Evolutionary conservation across 192 early-diverging fungal genomes (phyloP).

Genomic region (Backusella mclennaniae): DNA sequence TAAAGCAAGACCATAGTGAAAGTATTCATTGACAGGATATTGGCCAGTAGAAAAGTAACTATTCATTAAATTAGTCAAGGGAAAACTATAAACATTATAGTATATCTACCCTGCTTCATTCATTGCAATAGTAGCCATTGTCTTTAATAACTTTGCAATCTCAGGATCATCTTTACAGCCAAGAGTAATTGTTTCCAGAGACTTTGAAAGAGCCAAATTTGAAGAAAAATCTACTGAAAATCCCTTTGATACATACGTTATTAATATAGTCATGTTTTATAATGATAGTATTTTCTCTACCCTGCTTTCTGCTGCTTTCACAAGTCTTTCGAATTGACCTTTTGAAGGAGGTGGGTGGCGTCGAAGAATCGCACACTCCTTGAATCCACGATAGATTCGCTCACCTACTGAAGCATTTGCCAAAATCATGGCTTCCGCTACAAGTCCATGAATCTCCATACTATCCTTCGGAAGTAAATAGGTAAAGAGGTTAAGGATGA

Average conservation of each 20-base stretch:
- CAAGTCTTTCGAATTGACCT: conserved; percentile 61
- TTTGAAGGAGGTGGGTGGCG: conserved; percentile 64
- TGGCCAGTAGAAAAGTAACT: conserved; percentile 68
- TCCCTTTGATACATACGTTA: conserved; percentile 34
- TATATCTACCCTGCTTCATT: conserved; percentile 55
- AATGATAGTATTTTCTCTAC: conserved; percentile 19
- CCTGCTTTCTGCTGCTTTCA: conserved; percentile 49
- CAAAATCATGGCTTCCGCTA: conserved; percentile 82
- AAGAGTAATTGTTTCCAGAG: conserved; percentile 46
- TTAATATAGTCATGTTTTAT: neutral
- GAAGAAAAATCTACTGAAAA: conserved; percentile 63
- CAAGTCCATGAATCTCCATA: conserved; percentile 68
- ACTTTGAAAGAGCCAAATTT: conserved; percentile 60
- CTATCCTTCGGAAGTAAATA: conserved; percentile 54
- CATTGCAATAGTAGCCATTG: conserved; percentile 79
- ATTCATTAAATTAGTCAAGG: neutral
- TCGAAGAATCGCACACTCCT: conserved; percentile 60
- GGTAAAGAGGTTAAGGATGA: neutral
- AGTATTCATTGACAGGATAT: conserved; percentile 41
- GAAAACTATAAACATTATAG: neutral
- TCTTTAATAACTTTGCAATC: conserved; percentile 58
- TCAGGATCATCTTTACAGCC: conserved; percentile 48
- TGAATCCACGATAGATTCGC: conserved; percentile 53
- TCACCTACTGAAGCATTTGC: conserved; percentile 70
- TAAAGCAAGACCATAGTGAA: conserved; percentile 75